Evolutionary conservation across 495 filamentous ascomycete species (phyloP).

Genomic region (Aspergillus avenaceus): DNA sequence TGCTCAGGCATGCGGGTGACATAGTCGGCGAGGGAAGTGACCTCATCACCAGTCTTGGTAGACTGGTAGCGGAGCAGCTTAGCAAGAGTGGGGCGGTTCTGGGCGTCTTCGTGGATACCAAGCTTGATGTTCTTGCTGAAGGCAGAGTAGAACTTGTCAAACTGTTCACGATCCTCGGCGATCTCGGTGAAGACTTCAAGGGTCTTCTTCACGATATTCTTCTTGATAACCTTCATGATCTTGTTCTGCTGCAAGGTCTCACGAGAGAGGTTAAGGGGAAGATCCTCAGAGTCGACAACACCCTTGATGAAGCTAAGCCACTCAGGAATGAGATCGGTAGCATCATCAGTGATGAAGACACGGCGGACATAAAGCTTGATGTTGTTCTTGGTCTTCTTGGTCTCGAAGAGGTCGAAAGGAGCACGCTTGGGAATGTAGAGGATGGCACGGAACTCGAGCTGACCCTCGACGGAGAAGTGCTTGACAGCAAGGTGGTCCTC

Average conservation of each 20-base stretch:
- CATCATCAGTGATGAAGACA: conserved; percentile 99
- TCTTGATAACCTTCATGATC: conserved; percentile 99
- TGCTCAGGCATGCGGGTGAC: conserved; percentile 98
- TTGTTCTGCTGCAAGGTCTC: conserved; percentile 99
- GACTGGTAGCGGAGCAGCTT: conserved; percentile 99
- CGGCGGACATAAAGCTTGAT: conserved; percentile 99
- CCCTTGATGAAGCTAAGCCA: conserved; percentile 99
- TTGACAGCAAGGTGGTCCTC: conserved; percentile 99
- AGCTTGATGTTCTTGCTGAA: conserved; percentile 99
- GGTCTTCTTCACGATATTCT: conserved; percentile 99
- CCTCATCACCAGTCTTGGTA: conserved; percentile 96
- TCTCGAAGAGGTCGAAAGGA: conserved; percentile 99
- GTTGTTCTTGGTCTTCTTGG: conserved; percentile 99
- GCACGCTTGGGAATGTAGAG: conserved; percentile 99
- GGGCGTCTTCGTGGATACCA: conserved; percentile 98
- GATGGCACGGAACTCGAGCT: conserved; percentile 99
- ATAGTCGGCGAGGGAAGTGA: conserved; percentile 92
- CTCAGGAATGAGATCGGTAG: conserved; percentile 97
- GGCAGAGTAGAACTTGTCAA: conserved; percentile 99
- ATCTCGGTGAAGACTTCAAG: conserved; percentile 99
- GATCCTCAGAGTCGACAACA: conserved; percentile 99
- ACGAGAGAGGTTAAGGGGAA: conserved; percentile 97
- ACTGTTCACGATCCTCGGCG: conserved; percentile 97
- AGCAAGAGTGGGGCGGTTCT: conserved; percentile 89
- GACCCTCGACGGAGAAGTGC: conserved; percentile 99